Evolutionary conservation across 192 early-diverging fungal species (phyloP).

Genomic region (Coemansia sp.): DNA sequence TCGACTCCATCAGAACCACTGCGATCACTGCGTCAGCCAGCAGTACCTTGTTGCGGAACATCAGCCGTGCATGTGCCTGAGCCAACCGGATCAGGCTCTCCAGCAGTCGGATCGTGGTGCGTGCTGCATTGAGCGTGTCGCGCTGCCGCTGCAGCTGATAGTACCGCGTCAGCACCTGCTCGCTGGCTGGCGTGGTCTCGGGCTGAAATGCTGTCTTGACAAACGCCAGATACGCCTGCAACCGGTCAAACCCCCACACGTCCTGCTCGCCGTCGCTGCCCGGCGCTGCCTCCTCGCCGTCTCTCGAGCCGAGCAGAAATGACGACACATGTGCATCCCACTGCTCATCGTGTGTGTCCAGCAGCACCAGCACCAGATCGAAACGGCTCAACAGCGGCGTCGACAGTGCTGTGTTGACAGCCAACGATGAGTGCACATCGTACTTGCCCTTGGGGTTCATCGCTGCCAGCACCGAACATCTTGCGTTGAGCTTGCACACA

Average conservation of each 20-base stretch:
- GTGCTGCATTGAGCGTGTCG: slow-evolving; percentile 64
- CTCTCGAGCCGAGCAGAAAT: slow-evolving; percentile 43
- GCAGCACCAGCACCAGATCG: slow-evolving; percentile 69
- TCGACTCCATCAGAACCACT: slow-evolving; percentile 85
- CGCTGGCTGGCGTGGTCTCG: slow-evolving; percentile 58
- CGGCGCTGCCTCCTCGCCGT: slow-evolving; percentile 25
- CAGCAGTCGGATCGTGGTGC: slow-evolving; percentile 70
- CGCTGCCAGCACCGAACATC: slow-evolving; percentile 76
- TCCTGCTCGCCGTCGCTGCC: slow-evolving; percentile 33
- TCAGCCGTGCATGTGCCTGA: slow-evolving; percentile 65
- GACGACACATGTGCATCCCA: slow-evolving; percentile 68
- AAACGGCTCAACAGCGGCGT: slow-evolving; percentile 72
- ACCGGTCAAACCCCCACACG: slow-evolving; percentile 61
- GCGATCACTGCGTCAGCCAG: slow-evolving; percentile 91
- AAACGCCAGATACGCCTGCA: slow-evolving; percentile 69
- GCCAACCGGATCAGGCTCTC: slow-evolving; percentile 65
- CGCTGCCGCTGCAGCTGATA: slow-evolving; percentile 70
- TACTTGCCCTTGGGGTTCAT: slow-evolving; percentile 79
- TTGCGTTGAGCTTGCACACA: slow-evolving; percentile 75
- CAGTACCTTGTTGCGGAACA: slow-evolving; percentile 60
- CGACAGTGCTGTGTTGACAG: slow-evolving; percentile 68
- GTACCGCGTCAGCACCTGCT: slow-evolving; percentile 66
- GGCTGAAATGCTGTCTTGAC: slow-evolving; percentile 62
- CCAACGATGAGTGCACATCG: slow-evolving; percentile 59
- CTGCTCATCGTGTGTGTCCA: slow-evolving; percentile 62